These are phyloP conservation scores for Fusarium sp. DNA, from an alignment of 2,329 filamentous ascomycete species.

Conservation along the genomic window DNA sequence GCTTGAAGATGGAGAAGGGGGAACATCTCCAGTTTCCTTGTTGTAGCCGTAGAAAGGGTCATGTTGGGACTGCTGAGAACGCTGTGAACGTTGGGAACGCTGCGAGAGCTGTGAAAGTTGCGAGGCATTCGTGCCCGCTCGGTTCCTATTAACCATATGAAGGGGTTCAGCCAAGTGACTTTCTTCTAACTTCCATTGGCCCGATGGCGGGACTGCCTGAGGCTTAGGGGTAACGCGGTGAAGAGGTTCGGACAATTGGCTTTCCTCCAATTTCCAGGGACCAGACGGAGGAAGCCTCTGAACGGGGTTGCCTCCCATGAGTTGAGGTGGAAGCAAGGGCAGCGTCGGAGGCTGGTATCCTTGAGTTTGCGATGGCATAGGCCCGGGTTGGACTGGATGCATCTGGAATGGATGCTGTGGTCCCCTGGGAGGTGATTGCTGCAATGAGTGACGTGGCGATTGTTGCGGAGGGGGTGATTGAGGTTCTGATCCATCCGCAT, in stretches of 20 bases:
- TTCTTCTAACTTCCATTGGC: slow-evolving; percentile 63
- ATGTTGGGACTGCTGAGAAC: slow-evolving; percentile 43
- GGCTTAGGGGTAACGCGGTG: slow-evolving; percentile 42
- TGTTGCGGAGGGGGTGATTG: slow-evolving; percentile 14
- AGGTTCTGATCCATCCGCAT: slow-evolving; percentile 13
- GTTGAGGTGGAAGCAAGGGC: slow-evolving; percentile 37
- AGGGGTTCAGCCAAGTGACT: slow-evolving; percentile 63
- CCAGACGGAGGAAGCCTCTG: slow-evolving; percentile 55
- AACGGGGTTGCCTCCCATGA: slow-evolving; percentile 48
- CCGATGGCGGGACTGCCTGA: slow-evolving; percentile 52
- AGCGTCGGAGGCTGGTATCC: slow-evolving; percentile 23
- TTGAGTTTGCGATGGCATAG: slow-evolving; percentile 16
- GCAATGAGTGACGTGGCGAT: neutral
- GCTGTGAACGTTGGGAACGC: slow-evolving; percentile 6
- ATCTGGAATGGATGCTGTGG: slow-evolving; percentile 34
- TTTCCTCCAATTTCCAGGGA: slow-evolving; percentile 65
- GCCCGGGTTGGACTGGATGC: slow-evolving; percentile 24
- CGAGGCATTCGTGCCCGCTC: slow-evolving; percentile 43
- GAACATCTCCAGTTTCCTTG: slow-evolving; percentile 59
- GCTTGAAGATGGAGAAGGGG: slow-evolving; percentile 21
- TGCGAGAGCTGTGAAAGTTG: slow-evolving; percentile 39
- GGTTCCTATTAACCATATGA: slow-evolving; percentile 46
- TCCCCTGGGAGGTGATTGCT: slow-evolving; percentile 13
- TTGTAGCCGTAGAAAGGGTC: slow-evolving; percentile 43
- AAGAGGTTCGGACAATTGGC: slow-evolving; percentile 62